phyloP scores from a whole-genome alignment of 2,329 filamentous ascomycete species.

The Thermochaetoides dissita region DNA sequence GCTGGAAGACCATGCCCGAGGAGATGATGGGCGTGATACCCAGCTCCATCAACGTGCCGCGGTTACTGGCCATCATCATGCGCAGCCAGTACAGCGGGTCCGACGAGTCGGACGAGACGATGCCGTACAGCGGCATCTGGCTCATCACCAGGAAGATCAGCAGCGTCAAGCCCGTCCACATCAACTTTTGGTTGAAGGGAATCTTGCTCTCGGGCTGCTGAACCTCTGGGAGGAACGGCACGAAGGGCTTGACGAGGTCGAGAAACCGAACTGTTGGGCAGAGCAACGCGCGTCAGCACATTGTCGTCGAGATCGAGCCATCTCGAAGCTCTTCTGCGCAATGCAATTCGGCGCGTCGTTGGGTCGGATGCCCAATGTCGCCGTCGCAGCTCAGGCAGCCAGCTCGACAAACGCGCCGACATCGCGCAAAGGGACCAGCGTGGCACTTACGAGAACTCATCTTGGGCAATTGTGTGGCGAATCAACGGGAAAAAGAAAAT shows the following conservation, averaged over 20 bases:
- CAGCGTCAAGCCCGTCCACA: conserved; percentile 88
- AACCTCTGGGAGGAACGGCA: conserved; percentile 98
- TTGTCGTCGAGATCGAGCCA: conserved; percentile 4
- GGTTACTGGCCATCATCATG: conserved; percentile 99
- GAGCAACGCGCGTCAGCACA: conserved; percentile 9
- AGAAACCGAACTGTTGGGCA: conserved; percentile 75
- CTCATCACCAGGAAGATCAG: conserved; percentile 99
- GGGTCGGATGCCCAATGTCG: too few relatives aligned
- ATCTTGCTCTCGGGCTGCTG: conserved; percentile 97
- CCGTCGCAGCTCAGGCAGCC: too few relatives aligned
- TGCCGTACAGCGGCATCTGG: conserved; percentile 98
- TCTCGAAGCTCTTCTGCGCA: too few relatives aligned
- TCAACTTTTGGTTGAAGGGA: conserved; percentile 95
- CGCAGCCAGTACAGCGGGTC: conserved; percentile 99
- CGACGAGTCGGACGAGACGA: conserved; percentile 95
- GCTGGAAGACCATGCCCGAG: conserved; percentile 99
- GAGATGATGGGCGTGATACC: conserved; percentile 98
- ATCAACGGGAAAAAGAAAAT: conserved; percentile 18
- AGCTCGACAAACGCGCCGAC: too few relatives aligned
- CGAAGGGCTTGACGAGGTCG: conserved; percentile 98
- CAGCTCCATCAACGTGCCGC: conserved; percentile 89
- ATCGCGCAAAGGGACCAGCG: conserved; percentile 3
- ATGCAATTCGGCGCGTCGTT: too few relatives aligned
- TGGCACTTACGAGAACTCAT: conserved; percentile 42
- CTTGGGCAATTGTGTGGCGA: conserved; percentile 23